phyloP scores from a whole-genome alignment of 2,329 filamentous ascomycete species.

The Sclerotinia subarctica region DNA sequence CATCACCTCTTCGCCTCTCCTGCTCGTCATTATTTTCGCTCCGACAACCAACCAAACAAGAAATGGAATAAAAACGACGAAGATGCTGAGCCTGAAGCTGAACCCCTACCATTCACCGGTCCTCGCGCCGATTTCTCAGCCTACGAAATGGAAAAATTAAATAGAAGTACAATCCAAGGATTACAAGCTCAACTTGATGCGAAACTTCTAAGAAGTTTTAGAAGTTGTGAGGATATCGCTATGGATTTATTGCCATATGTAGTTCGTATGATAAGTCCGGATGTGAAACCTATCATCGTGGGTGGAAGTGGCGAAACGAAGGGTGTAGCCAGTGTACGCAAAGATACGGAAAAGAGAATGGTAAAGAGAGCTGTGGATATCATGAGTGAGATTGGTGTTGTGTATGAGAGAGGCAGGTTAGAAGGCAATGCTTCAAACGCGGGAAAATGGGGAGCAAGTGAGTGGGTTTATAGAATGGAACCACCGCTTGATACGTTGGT shows the following conservation, averaged over 20 bases:
- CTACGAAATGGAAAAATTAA: conserved; percentile 75
- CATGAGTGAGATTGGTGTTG: conserved; percentile 78
- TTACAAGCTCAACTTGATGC: conserved; percentile 73
- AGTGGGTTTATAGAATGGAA: conserved; percentile 92
- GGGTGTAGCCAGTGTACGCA: conserved; percentile 79
- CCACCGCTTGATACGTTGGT: conserved; percentile 80
- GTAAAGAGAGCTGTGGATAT: conserved; percentile 76
- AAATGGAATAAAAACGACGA: conserved; percentile 39
- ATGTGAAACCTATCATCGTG: conserved; percentile 87
- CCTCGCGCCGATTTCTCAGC: conserved; percentile 79
- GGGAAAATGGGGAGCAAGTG: conserved; percentile 56
- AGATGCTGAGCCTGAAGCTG: conserved; percentile 35
- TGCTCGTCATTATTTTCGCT: conserved; percentile 44
- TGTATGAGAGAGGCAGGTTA: conserved; percentile 76
- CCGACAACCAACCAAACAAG: conserved; percentile 41
- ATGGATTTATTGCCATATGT: conserved; percentile 84
- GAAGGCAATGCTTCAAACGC: conserved; percentile 45
- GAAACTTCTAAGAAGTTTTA: conserved; percentile 71
- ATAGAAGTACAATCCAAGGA: conserved; percentile 67
- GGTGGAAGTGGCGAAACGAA: conserved; percentile 62
- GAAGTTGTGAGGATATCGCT: conserved; percentile 72
- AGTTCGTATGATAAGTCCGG: conserved; percentile 77
- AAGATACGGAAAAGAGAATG: conserved; percentile 78
- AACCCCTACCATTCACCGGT: conserved; percentile 71
- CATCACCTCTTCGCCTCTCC: conserved; percentile 84